Evolutionary conservation across 139 green algal genomes (phyloP).

Genomic region (Tetraselmis striata): DNA sequence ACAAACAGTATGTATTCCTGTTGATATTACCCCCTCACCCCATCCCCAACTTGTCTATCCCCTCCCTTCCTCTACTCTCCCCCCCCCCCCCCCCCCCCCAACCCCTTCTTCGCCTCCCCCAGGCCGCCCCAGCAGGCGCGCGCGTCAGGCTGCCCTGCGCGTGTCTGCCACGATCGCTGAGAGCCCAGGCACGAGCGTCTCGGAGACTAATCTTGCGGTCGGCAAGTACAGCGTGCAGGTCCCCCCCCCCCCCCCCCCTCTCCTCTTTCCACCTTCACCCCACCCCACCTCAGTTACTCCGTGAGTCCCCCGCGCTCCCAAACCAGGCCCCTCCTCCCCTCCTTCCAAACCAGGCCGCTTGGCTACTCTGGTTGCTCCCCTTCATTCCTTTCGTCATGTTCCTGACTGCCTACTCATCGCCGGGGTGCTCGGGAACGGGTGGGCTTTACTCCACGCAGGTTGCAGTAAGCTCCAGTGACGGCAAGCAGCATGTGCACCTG

Average conservation of each 20-base stretch:
- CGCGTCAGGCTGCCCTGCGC: not conserved
- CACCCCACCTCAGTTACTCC: not conserved
- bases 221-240: not conserved
- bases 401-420: no score
- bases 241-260: not conserved
- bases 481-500: slow-evolving; percentile 34
- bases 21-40: not conserved
- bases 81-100: no score
- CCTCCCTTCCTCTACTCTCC: not conserved
- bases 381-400: no score
- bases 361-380: no score
- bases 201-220: not conserved
- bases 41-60: no score
- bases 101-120: not conserved
- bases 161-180: not conserved
- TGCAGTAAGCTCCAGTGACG: not conserved
- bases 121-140: not conserved
- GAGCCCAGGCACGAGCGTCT: not conserved
- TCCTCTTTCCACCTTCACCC: not conserved
- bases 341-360: not conserved
- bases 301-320: not conserved
- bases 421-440: no score
- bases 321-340: no score
- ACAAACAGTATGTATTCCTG: not conserved
- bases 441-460: no score